Conservation (phyloP, 495 filamentous ascomycete genomes). For the Penicillium flavigenum region DNA sequence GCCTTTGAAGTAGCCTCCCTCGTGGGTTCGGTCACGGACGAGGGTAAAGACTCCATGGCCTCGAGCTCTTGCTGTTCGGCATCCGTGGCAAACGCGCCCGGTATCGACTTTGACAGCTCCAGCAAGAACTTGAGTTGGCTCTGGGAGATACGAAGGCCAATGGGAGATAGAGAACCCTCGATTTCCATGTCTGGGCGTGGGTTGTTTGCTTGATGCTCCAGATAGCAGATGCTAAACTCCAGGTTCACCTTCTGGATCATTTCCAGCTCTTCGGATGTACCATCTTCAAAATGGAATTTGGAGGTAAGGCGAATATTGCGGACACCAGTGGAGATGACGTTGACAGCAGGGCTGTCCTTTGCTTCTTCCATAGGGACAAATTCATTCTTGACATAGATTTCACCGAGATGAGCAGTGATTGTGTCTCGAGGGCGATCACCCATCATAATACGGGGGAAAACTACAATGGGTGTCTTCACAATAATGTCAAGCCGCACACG, state of each 20-base stretch:
- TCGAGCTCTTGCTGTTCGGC: slow-evolving; percentile 65
- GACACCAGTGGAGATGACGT: slow-evolving; percentile 88
- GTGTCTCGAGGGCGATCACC: slow-evolving; percentile 69
- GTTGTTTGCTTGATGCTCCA: slow-evolving; percentile 74
- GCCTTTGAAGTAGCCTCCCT: slow-evolving; percentile 38
- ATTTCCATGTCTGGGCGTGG: slow-evolving; percentile 90
- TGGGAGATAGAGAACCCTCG: slow-evolving; percentile 83
- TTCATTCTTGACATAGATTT: slow-evolving; percentile 93
- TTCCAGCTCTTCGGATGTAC: slow-evolving; percentile 78
- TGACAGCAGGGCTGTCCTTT: slow-evolving; percentile 68
- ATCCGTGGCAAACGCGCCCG: slow-evolving; percentile 80
- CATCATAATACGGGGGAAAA: slow-evolving; percentile 75
- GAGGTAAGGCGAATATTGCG: slow-evolving; percentile 89
- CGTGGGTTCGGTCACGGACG: slow-evolving; percentile 51
- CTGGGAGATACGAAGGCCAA: slow-evolving; percentile 86
- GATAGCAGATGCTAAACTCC: slow-evolving; percentile 84
- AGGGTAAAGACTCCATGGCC: slow-evolving; percentile 62
- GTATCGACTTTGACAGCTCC: slow-evolving; percentile 80
- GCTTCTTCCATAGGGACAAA: slow-evolving; percentile 80
- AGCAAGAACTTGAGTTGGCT: slow-evolving; percentile 86
- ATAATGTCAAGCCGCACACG: slow-evolving; percentile 92
- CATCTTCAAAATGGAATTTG: slow-evolving; percentile 75
- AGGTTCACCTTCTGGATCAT: slow-evolving; percentile 96
- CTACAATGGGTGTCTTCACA: slow-evolving; percentile 90
- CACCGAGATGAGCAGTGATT: slow-evolving; percentile 89